Conservation (phyloP, 495 filamentous ascomycete genomes). For the Penicillium fimorum region DNA sequence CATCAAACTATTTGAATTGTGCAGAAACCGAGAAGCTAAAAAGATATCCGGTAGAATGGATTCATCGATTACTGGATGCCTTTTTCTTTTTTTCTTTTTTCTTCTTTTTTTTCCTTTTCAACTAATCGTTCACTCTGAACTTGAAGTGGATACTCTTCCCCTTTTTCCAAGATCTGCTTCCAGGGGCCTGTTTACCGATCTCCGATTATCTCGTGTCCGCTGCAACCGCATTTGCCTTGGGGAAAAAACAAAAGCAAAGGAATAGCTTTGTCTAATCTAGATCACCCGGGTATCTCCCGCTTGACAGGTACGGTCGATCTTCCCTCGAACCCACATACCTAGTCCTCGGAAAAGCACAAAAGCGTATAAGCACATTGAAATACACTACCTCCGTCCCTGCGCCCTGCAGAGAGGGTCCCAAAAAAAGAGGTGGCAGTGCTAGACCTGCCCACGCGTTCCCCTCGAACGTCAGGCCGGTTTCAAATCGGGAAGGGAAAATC, state of each 20-base stretch:
- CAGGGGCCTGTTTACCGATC: conserved; percentile 1
- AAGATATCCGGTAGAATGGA: conserved; percentile 22
- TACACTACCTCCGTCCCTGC: conserved; percentile 20
- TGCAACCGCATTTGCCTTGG: conserved; percentile 19
- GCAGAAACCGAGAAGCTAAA: conserved; percentile 11
- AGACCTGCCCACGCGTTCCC: conserved; percentile 8
- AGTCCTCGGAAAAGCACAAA: background rate
- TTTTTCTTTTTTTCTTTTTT: background rate
- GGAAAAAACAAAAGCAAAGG: conserved; percentile 7
- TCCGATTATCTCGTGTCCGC: conserved; percentile 28
- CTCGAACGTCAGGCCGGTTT: conserved; percentile 4
- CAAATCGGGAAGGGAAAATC: background rate
- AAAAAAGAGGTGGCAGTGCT: conserved; percentile 16
- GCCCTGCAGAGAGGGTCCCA: conserved; percentile 23
- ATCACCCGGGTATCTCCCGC: background rate
- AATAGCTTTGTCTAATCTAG: conserved; percentile 3
- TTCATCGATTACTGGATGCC: background rate
- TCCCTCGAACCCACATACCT: background rate
- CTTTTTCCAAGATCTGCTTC: conserved; percentile 3
- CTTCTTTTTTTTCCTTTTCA: background rate
- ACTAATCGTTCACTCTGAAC: background rate
- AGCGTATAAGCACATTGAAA: conserved; percentile 6
- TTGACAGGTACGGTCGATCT: background rate
- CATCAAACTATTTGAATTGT: conserved; percentile 11
- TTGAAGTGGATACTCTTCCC: background rate